Evolutionary conservation across 31 red algal species (phyloP).

Genomic region (Odonthalia washingtoniensis): DNA sequence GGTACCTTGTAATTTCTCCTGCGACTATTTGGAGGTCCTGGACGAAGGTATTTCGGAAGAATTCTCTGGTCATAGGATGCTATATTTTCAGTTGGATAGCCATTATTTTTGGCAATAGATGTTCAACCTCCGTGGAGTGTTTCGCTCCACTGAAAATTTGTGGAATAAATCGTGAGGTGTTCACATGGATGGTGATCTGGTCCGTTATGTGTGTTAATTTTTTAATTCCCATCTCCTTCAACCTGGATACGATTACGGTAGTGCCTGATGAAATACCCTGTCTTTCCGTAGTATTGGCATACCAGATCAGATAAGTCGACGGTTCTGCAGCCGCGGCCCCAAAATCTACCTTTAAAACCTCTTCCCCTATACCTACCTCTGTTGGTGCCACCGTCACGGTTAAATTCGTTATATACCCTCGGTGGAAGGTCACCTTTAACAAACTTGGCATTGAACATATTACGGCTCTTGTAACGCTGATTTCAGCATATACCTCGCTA

Average conservation of each 20-base stretch:
- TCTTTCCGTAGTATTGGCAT: too few relatives aligned
- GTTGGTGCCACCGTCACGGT: neutral
- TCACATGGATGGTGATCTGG: too few relatives aligned
- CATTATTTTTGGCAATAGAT: neutral
- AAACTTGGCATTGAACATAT: neutral
- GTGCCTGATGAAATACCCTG: too few relatives aligned
- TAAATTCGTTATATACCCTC: neutral
- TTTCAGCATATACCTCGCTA: neutral
- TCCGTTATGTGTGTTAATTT: too few relatives aligned
- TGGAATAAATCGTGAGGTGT: too few relatives aligned
- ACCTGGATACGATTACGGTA: too few relatives aligned
- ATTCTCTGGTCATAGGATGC: neutral
- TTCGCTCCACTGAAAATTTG: too few relatives aligned
- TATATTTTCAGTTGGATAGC: neutral
- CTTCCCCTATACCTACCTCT: neutral
- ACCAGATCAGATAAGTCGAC: too few relatives aligned
- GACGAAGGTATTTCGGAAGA: too few relatives aligned
- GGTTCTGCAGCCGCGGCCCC: too few relatives aligned
- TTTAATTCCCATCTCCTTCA: too few relatives aligned
- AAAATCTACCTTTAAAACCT: neutral
- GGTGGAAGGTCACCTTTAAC: neutral
- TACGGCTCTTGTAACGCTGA: neutral
- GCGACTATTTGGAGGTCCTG: neutral
- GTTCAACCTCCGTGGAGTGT: too few relatives aligned
- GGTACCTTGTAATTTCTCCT: neutral